These are phyloP conservation scores for Gyrodon lividus DNA, from an alignment of 768 basidiomycete species.

Conservation along the genomic window DNA sequence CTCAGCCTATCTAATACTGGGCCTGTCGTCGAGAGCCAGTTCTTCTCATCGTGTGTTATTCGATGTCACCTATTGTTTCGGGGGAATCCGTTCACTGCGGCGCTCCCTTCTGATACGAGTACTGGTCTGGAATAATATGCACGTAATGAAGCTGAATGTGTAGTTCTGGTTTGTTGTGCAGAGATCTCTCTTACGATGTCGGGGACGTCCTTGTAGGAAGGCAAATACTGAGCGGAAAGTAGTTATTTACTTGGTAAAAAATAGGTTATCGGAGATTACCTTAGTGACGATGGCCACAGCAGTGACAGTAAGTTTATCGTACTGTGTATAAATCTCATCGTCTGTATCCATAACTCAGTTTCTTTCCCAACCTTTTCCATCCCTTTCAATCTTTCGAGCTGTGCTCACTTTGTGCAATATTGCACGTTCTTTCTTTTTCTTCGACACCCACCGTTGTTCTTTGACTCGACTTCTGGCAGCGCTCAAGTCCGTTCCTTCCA, in stretches of 20 bases:
- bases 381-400: slow-evolving; percentile 28
- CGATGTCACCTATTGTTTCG: not conserved
- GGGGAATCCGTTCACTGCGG: too few species aligned
- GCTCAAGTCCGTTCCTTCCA: slow-evolving; percentile 11
- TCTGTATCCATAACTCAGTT: slow-evolving; percentile 13
- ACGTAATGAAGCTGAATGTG: too few species aligned
- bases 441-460: slow-evolving; percentile 20
- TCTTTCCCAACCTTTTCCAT: not conserved
- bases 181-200: too few species aligned
- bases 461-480: slow-evolving; percentile 16
- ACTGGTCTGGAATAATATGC: too few species aligned
- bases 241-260: too few species aligned
- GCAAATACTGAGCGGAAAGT: too few species aligned
- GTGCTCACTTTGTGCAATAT: slow-evolving; percentile 32
- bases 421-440: slow-evolving; percentile 22
- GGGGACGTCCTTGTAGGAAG: too few species aligned
- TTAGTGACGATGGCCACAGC: slow-evolving; percentile 6
- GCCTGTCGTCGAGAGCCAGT: not conserved
- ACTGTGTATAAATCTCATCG: slow-evolving; percentile 6
- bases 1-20: not conserved
- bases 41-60: too few species aligned
- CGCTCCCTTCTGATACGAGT: too few species aligned
- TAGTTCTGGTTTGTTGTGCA: too few species aligned
- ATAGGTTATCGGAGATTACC: slow-evolving; percentile 5
- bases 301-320: not conserved